Percentiles rank a stretch among this genome's conserved stretches.
Conservation (phyloP, 1,284 basidiomycete genomes). For the Pterulicium gracile region DNA sequence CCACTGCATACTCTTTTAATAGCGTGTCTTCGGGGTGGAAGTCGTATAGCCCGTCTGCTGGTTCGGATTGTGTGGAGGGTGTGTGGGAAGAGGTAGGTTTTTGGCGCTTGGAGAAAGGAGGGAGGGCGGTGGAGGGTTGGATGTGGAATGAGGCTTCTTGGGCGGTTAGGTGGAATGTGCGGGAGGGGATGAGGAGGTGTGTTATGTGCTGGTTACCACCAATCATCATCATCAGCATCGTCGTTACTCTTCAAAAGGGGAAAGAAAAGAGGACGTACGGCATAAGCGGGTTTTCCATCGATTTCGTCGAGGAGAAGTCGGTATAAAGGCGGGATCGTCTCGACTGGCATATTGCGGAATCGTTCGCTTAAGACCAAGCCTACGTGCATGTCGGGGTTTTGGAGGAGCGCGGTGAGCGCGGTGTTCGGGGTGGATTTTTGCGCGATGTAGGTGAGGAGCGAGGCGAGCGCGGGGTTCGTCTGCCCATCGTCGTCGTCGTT, state of each 20-base stretch:
- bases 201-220: constrained; percentile 47
- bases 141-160: constrained; percentile 45
- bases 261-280: constrained; percentile 29
- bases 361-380: constrained; percentile 81
- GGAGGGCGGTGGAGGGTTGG: constrained; percentile 12
- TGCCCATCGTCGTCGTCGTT: not conserved
- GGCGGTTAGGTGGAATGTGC: constrained; percentile 55
- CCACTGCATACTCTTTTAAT: constrained; percentile 45
- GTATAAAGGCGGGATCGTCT: constrained; percentile 85
- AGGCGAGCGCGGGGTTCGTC: constrained; percentile 24
- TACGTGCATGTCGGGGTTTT: constrained; percentile 42
- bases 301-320: constrained; percentile 77
- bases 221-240: constrained; percentile 37
- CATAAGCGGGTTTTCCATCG: constrained; percentile 51
- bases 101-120: constrained; percentile 28
- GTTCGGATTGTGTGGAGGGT: constrained; percentile 16
- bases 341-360: constrained; percentile 87
- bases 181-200: constrained; percentile 65
- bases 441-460: constrained; percentile 63
- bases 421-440: constrained; percentile 40
- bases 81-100: constrained; percentile 15
- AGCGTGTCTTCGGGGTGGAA: constrained; percentile 85
- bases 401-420: constrained; percentile 42
- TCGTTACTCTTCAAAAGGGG: constrained; percentile 2
- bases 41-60: constrained; percentile 44